phyloP scores from a whole-genome alignment of 2,329 filamentous ascomycete genomes.

The Epicoccum sorghinum region DNA sequence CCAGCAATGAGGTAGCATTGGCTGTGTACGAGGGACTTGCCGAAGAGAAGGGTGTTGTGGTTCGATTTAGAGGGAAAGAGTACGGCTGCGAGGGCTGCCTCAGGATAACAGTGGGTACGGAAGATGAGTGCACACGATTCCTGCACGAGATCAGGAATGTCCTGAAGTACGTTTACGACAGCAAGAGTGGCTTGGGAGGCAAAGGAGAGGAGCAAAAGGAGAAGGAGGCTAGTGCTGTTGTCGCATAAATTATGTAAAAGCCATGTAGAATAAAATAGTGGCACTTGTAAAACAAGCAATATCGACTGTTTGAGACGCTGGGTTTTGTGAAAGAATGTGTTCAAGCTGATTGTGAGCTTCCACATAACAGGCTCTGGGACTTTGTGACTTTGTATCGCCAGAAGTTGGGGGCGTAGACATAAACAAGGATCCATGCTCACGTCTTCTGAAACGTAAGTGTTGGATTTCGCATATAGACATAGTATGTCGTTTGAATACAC shows the following conservation, averaged over 20 bases:
- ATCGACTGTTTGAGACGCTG: too few species aligned
- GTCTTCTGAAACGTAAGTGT: too few species aligned
- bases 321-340: too few species aligned
- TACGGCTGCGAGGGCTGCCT: slow-evolving; percentile 86
- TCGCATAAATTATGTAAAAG: slow-evolving; percentile 45
- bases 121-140: slow-evolving; percentile 81
- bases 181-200: slow-evolving; percentile 36
- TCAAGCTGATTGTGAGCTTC: too few species aligned
- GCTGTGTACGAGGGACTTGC: slow-evolving; percentile 84
- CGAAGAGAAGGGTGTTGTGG: slow-evolving; percentile 86
- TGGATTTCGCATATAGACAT: too few species aligned
- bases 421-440: too few species aligned
- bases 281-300: too few species aligned
- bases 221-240: slow-evolving; percentile 55
- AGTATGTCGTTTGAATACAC: too few species aligned
- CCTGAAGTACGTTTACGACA: slow-evolving; percentile 56
- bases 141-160: slow-evolving; percentile 68
- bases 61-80: slow-evolving; percentile 92
- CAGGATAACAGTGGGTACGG: slow-evolving; percentile 90
- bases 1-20: slow-evolving; percentile 79
- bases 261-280: too few species aligned
- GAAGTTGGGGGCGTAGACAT: too few species aligned
- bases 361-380: too few species aligned
- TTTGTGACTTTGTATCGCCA: too few species aligned
- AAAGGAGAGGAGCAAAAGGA: slow-evolving; percentile 55